Base-by-base conservation (phyloP, 2,329 filamentous ascomycete genomes). In the Arthroderma sp. region DNA sequence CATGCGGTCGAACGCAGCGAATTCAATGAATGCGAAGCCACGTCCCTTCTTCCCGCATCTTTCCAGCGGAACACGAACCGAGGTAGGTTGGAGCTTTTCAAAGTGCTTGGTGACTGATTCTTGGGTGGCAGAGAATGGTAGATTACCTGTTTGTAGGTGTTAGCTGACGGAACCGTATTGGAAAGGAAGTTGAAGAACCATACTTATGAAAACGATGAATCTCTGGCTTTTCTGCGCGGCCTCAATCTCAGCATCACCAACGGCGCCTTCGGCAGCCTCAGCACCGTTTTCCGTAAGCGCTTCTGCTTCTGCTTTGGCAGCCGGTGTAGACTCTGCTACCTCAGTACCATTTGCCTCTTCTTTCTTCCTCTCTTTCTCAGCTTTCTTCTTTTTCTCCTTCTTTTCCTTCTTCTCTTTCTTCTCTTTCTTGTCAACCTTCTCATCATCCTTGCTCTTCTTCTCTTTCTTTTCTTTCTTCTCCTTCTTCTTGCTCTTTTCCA, bases 1-100 rank as follows among this genome's bases (percentile, higher is more conserved):
- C 89, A 95, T 94, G 68, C 86, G 83, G 72, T 91, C 87, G 73
- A 85, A 94, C 63, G 83, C 80, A 62, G 83, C 83, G 68, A 96
- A 97, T 72, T 97, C 91, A 64, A 97, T 77, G 71, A 96, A 95
- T 4, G 88, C 89, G 66, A 87, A 86, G 37, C 89, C 88, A 63
- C 85, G 85, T 66, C 82, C 85, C 62, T 83, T 81, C 56, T 76
- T 77, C 11, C 80, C 77, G 56, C 76, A 75, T 63, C 83, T 82
- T 65, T 87, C 80, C 56, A 84, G 87, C 52, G 88, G 81, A 60
- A 88, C 84, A 21, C 91, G 88, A 54, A 93, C 78, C 1, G 80
- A 79, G 55, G 75, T 78, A 7, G 88, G 88, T 54, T 81, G 74
- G 62, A 95, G 81, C 61, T 86, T 83, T 43, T 83, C 79, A 71